These are phyloP conservation scores for Wallacemonas sp. DNA, from an alignment of 208 protist genomes.

Conservation along the genomic window DNA sequence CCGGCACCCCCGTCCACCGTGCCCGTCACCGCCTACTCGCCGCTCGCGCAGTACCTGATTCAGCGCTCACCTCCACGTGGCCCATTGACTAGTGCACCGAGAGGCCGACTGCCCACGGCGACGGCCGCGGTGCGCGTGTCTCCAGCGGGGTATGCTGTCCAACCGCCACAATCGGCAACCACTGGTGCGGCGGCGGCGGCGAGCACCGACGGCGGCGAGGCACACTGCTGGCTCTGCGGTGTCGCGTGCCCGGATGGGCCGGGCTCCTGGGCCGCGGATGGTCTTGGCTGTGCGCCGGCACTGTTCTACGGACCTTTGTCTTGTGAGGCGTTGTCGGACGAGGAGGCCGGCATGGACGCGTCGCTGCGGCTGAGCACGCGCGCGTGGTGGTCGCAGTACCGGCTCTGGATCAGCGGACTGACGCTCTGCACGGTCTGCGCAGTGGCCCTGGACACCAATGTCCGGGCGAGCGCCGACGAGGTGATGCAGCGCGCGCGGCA, in stretches of 20 bases:
- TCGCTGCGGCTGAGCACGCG: neutral
- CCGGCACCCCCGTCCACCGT: neutral
- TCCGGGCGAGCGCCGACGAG: conserved; percentile 16
- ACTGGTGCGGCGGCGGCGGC: neutral
- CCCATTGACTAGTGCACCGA: neutral
- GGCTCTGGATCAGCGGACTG: conserved; percentile 22
- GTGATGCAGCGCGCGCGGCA: conserved; percentile 42
- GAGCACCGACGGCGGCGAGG: neutral
- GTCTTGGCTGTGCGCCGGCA: no score
- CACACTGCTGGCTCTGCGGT: conserved; percentile 64
- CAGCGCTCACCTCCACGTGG: neutral
- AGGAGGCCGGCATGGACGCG: neutral
- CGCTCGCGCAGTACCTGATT: conserved; percentile 7
- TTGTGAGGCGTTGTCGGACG: no score
- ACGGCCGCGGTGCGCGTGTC: no score
- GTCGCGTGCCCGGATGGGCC: conserved; percentile 22
- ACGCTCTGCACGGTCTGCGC: conserved; percentile 50
- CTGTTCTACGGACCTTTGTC: conserved; percentile 25
- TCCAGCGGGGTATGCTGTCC: no score
- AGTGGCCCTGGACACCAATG: conserved; percentile 24
- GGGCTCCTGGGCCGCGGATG: conserved; percentile 33
- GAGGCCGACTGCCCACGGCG: no score
- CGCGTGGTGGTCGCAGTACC: neutral
- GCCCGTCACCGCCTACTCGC: neutral
- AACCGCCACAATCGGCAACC: no score